Evolutionary conservation across 2,329 filamentous ascomycete species (phyloP).

Genomic region (Fusarium decemcellulare): DNA sequence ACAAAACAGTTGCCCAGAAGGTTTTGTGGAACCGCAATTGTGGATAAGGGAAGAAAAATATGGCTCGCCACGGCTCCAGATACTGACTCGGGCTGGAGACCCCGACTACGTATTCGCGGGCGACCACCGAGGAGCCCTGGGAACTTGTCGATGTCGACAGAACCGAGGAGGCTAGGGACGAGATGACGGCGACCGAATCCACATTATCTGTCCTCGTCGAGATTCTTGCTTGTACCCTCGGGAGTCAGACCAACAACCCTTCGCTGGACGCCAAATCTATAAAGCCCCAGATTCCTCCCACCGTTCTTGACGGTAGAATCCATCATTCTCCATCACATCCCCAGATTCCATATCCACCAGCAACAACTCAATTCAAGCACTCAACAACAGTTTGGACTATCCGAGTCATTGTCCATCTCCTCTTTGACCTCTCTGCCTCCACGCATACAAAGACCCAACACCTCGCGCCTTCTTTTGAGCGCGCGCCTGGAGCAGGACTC

Average conservation of each 20-base stretch:
- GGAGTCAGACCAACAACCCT: slow-evolving; percentile 32
- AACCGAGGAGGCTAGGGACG: slow-evolving; percentile 15
- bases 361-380: slow-evolving; percentile 11
- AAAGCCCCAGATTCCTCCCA: slow-evolving; percentile 52
- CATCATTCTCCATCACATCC: slow-evolving; percentile 36
- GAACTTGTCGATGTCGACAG: slow-evolving; percentile 33
- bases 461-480: slow-evolving; percentile 24
- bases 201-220: slow-evolving; percentile 15
- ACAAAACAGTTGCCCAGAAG: slow-evolving; percentile 24
- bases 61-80: slow-evolving; percentile 40
- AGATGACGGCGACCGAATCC: slow-evolving; percentile 27
- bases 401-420: slow-evolving; percentile 9
- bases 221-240: slow-evolving; percentile 25
- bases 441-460: background rate
- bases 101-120: slow-evolving; percentile 39
- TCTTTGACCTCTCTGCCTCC: background rate
- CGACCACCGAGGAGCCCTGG: slow-evolving; percentile 31
- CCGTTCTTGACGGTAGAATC: slow-evolving; percentile 58
- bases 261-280: slow-evolving; percentile 46
- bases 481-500: slow-evolving; percentile 41
- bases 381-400: slow-evolving; percentile 33
- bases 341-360: slow-evolving; percentile 36
- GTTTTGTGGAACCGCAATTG: slow-evolving; percentile 43
- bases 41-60: slow-evolving; percentile 41
- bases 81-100: slow-evolving; percentile 44